Evolutionary conservation across 129 eudicot genomes (phyloP).

Genomic region (Artemisia argyi): DNA sequence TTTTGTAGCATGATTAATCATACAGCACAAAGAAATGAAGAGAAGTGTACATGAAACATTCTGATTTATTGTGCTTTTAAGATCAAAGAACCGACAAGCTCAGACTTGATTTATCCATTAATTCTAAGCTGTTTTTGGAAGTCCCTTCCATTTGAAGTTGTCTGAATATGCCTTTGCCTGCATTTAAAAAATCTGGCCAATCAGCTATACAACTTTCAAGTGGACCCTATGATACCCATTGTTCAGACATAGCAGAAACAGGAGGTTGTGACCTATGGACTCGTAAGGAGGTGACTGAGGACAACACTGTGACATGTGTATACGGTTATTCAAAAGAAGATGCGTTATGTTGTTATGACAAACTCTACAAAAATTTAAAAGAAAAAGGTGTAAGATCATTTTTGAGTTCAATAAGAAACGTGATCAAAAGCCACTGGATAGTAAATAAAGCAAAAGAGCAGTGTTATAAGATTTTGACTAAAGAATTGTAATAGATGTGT

Average conservation of each 20-base stretch:
- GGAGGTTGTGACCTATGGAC: background rate
- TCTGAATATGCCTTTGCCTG: conserved; percentile 88
- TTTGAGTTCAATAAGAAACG: background rate
- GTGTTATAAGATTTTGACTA: background rate
- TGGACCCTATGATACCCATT: background rate
- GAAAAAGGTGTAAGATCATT: background rate
- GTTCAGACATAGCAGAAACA: background rate
- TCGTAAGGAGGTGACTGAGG: no score
- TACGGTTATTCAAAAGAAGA: no score
- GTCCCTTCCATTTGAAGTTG: conserved; percentile 99
- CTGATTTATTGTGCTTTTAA: conserved; percentile 30
- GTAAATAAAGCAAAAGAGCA: background rate
- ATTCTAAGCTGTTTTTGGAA: conserved; percentile 45
- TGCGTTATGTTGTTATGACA: background rate
- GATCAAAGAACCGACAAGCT: background rate
- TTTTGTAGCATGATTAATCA: background rate
- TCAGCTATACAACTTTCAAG: background rate
- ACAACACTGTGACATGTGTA: no score
- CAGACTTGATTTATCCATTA: conserved; percentile 1
- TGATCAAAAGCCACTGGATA: no score
- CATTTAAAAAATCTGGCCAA: conserved; percentile 10
- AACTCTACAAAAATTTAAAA: background rate
- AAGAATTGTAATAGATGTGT: no score
- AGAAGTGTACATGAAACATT: conserved; percentile 14
- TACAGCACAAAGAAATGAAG: conserved; percentile 7